Percentiles rank a stretch among this genome's conserved stretches.
Conservation (phyloP, 768 basidiomycete species). For the Hysterangium stoloniferum region DNA sequence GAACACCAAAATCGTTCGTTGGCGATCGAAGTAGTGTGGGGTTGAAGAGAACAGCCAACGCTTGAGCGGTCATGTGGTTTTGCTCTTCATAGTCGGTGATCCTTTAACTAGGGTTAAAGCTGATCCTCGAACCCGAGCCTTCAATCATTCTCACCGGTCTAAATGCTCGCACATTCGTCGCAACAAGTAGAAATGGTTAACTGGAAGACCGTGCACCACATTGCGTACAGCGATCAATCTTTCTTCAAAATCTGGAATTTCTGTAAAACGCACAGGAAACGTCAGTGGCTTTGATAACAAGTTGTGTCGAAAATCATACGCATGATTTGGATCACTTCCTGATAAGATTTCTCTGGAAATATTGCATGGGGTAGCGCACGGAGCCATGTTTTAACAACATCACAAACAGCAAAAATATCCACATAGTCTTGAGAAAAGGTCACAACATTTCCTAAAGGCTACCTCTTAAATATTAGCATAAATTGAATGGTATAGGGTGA, state of each 20-base stretch:
- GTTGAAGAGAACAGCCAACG: constrained; percentile 79
- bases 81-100: constrained; percentile 85
- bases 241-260: constrained; percentile 60
- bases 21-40: constrained; percentile 73
- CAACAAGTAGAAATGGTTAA: constrained; percentile 70
- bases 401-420: constrained; percentile 79
- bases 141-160: constrained; percentile 44
- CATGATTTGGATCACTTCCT: constrained; percentile 61
- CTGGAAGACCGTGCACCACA: constrained; percentile 63
- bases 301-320: constrained; percentile 38
- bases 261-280: constrained; percentile 30
- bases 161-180: constrained; percentile 75
- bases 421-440: constrained; percentile 33
- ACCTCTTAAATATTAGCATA: neutral
- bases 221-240: constrained; percentile 56
- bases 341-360: constrained; percentile 63
- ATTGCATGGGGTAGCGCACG: constrained; percentile 73
- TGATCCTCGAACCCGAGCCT: neutral
- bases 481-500: no score
- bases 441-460: constrained; percentile 31
- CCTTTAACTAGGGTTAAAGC: constrained; percentile 28
- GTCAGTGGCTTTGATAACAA: neutral
- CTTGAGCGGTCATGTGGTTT: constrained; percentile 86
- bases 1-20: constrained; percentile 69
- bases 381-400: constrained; percentile 82